Conservation (phyloP, 1,284 basidiomycete species). For the Hymenochaete sp. region DNA sequence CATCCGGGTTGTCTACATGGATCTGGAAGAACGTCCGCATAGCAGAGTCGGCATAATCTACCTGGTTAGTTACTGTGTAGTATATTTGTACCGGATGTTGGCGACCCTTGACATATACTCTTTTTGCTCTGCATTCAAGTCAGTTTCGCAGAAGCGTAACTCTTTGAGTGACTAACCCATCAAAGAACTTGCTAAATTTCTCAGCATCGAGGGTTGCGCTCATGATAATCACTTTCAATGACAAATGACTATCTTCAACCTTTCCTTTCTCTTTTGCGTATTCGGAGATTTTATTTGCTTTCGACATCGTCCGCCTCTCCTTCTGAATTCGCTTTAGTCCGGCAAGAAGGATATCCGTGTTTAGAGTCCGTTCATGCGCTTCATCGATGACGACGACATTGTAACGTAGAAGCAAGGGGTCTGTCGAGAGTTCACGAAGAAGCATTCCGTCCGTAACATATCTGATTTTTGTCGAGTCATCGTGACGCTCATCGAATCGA, state of each 20-base stretch:
- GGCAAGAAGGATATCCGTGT: slow-evolving; percentile 92
- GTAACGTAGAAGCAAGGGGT: slow-evolving; percentile 74
- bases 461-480: slow-evolving; percentile 73
- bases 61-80: slow-evolving; percentile 63
- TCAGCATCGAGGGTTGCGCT: slow-evolving; percentile 94
- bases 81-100: slow-evolving; percentile 86
- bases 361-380: slow-evolving; percentile 91
- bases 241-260: slow-evolving; percentile 32
- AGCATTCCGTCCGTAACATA: slow-evolving; percentile 98
- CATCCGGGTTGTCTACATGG: slow-evolving; percentile 70
- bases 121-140: slow-evolving; percentile 54
- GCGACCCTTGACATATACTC: slow-evolving; percentile 87
- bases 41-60: slow-evolving; percentile 86
- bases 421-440: slow-evolving; percentile 79
- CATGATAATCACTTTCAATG: slow-evolving; percentile 92
- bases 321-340: slow-evolving; percentile 83
- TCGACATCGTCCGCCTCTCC: slow-evolving; percentile 44
- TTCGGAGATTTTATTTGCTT: too few relatives aligned
- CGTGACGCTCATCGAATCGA: slow-evolving; percentile 83
- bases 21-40: slow-evolving; percentile 88
- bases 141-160: background rate
- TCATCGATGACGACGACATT: slow-evolving; percentile 93
- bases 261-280: slow-evolving; percentile 30
- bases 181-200: slow-evolving; percentile 85
- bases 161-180: slow-evolving; percentile 47